Base-by-base conservation (phyloP, 306 rosid species). In the Lathyrus oleraceus region DNA sequence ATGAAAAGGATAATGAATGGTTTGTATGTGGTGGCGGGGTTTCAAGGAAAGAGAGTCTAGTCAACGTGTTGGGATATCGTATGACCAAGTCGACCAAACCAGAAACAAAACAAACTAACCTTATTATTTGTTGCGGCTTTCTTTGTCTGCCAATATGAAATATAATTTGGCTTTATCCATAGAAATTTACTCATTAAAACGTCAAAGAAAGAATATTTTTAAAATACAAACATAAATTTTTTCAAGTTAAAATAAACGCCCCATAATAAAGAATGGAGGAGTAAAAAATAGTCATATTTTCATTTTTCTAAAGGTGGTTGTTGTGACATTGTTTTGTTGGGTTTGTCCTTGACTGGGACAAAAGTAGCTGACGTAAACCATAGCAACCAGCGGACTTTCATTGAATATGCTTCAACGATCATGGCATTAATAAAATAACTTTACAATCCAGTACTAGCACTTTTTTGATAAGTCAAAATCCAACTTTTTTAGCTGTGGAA, bases 71-170 rank as follows among this genome's bases (percentile, higher is more conserved):
- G 10, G 40, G 40, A 13, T 25, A 69, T 70, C 43, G 4, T 39
- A 62, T 53, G 82, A 78, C 82, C 53, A 32, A 67, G 78, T 78
- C 75, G 45, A 67, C 60, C 4, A 65, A 54, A 42, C 32, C 6
- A 0, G 27, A 27, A 44, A n/a, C 20, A 47, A 8, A 8, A 13
- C 1, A 65, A 67, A 10, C 39, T 17, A 61, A 49, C 45, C 1
- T 45, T 9, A 43, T 13, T n/a, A 17, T 54, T 2, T 39, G 0
- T 16, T 58, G 43, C 56, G 35, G 61, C 57, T 60, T 51, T 61
- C 10, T 52, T n/a, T 21, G 9, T 2, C 45, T 28, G 27, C 25
- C 57, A 47, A 15, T 47, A 15, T 3, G 6, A 4, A 12, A 42
- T 10, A 15, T 47, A 47, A 44, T 44, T 13, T 43, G 48, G 48